Evolutionary conservation across 306 rosid genomes (phyloP).

Genomic region (Rubus idaeus): DNA sequence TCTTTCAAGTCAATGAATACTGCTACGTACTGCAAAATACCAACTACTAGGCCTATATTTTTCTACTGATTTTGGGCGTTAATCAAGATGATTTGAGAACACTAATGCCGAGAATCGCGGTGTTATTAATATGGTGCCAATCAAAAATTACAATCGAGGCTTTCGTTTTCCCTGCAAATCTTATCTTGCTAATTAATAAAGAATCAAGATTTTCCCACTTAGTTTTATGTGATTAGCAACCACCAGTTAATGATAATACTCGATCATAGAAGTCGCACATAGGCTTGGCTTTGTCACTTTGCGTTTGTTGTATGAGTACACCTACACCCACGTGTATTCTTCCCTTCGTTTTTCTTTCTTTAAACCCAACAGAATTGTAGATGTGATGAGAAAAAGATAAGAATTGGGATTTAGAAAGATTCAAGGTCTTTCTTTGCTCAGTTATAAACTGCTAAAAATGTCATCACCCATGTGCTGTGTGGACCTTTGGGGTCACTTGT

Average conservation of each 20-base stretch:
- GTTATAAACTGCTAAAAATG: conserved; percentile 6
- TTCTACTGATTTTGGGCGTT: conserved; percentile 17
- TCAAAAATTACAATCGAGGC: conserved; percentile 33
- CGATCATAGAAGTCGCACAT: not conserved
- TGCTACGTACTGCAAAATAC: not conserved
- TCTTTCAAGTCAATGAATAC: conserved; percentile 8
- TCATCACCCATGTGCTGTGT: conserved; percentile 59
- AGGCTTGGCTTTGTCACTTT: not conserved
- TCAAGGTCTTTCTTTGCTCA: not conserved
- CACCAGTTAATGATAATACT: conserved; percentile 5
- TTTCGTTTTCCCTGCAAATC: conserved; percentile 54
- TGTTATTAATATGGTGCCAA: conserved; percentile 17
- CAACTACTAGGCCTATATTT: not conserved
- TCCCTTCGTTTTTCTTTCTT: not conserved
- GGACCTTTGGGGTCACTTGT: conserved; percentile 3
- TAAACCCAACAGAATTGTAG: not conserved
- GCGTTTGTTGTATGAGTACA: not conserved
- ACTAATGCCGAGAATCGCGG: conserved; percentile 72
- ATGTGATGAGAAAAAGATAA: not conserved
- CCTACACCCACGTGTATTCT: not conserved
- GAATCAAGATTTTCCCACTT: not conserved
- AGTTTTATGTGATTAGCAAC: not conserved
- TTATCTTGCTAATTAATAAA: conserved; percentile 34
- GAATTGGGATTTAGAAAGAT: not conserved
- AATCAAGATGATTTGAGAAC: conserved; percentile 36